Percentiles rank a stretch among this genome's conserved stretches.
Evolutionary conservation across 495 filamentous ascomycete genomes (phyloP).

Genomic region (Penicillium diatomitis): DNA sequence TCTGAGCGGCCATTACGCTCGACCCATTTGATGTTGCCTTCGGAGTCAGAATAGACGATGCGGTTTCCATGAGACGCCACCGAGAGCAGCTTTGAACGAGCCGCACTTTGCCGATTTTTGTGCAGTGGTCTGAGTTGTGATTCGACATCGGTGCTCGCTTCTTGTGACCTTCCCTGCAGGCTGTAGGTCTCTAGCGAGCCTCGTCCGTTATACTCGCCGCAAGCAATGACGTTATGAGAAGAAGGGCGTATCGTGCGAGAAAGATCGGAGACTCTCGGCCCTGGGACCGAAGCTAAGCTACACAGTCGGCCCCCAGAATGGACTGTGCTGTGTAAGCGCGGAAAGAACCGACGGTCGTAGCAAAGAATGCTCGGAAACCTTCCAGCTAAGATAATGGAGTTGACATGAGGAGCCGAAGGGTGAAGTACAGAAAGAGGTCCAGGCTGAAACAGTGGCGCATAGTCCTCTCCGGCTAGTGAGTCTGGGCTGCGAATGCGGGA

Average conservation of each 20-base stretch:
- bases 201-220: conserved; percentile 91
- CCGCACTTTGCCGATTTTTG: conserved; percentile 78
- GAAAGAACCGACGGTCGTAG: conserved; percentile 83
- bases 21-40: conserved; percentile 83
- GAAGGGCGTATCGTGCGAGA: conserved; percentile 42
- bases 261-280: conserved; percentile 42
- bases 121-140: conserved; percentile 30
- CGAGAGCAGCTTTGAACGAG: conserved; percentile 71
- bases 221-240: conserved; percentile 63
- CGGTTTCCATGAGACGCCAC: conserved; percentile 78
- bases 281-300: conserved; percentile 64
- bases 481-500: conserved; percentile 36
- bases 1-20: conserved; percentile 80
- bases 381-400: conserved; percentile 55
- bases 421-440: conserved; percentile 78
- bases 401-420: conserved; percentile 46
- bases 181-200: conserved; percentile 86
- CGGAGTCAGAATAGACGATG: conserved; percentile 75
- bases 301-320: conserved; percentile 78
- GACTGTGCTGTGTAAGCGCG: conserved; percentile 64
- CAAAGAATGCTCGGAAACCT: conserved; percentile 84
- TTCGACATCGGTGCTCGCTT: conserved; percentile 17
- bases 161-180: conserved; percentile 30
- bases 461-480: conserved; percentile 32
- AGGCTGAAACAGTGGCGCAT: conserved; percentile 71